Conservation (phyloP, 2,329 filamentous ascomycete species). For the Fusarium torulosum region DNA sequence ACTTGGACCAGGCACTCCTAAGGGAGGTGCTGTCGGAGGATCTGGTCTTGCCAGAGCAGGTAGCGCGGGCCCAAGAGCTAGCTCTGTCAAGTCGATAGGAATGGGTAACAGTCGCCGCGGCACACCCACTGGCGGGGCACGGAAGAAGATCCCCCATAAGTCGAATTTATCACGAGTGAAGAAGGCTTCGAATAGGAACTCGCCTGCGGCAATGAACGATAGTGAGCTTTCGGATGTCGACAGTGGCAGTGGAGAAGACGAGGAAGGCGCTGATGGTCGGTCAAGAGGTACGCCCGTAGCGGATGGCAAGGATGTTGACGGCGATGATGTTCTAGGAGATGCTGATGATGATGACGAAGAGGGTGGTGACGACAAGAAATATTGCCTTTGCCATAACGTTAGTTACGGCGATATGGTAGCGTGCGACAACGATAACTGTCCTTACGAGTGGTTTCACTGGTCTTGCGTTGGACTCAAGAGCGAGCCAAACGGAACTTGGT, state of each 20-base stretch:
- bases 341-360: constrained; percentile 74
- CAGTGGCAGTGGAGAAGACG: constrained; percentile 66
- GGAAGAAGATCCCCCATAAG: constrained; percentile 67
- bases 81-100: constrained; percentile 59
- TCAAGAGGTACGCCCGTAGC: constrained; percentile 50
- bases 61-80: constrained; percentile 70
- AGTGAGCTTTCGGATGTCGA: constrained; percentile 75
- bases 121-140: constrained; percentile 58
- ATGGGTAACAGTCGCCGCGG: constrained; percentile 61
- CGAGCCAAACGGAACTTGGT: constrained; percentile 76
- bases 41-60: constrained; percentile 63
- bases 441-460: constrained; percentile 92
- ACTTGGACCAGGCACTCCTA: constrained; percentile 72
- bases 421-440: constrained; percentile 85
- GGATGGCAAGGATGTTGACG: constrained; percentile 57
- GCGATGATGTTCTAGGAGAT: constrained; percentile 68
- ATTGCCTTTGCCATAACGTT: constrained; percentile 85
- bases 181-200: constrained; percentile 68
- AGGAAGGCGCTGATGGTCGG: constrained; percentile 55
- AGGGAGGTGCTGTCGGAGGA: constrained; percentile 53
- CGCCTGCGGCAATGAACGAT: constrained; percentile 72
- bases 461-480: constrained; percentile 76
- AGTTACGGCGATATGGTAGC: constrained; percentile 91
- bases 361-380: constrained; percentile 81
- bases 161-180: constrained; percentile 74